Evolutionary conservation across 176 grass and related monocot species (phyloP).

Genomic region (Cenchrus purpureus): DNA sequence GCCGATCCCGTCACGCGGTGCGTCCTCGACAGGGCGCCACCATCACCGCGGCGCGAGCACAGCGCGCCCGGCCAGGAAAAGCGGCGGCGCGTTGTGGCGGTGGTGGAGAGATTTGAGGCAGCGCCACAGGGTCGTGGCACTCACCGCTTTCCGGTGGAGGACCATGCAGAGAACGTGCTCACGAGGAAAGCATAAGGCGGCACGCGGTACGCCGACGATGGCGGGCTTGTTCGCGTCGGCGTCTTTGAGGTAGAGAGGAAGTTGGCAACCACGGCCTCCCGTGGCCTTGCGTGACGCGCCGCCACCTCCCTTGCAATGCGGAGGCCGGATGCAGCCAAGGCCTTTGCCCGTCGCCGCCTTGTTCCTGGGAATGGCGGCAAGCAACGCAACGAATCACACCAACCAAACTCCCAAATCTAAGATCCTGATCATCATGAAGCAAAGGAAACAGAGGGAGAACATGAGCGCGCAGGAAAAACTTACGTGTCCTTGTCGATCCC

Average conservation of each 20-base stretch:
- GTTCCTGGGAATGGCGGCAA: conserved; percentile 51
- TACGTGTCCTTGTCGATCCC: conserved; percentile 91
- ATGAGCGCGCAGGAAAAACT: conserved; percentile 17
- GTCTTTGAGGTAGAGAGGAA: conserved; percentile 83
- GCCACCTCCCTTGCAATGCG: no score
- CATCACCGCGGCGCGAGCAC: conserved; percentile 49
- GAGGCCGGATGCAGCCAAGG: no score
- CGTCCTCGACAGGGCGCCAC: conserved; percentile 55
- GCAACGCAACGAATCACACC: not conserved
- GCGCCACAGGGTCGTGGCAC: conserved; percentile 77
- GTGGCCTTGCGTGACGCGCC: no score
- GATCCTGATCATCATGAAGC: conserved; percentile 39
- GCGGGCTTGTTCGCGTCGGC: conserved; percentile 80
- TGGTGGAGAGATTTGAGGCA: conserved; percentile 86
- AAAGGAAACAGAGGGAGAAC: not conserved
- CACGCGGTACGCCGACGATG: no score
- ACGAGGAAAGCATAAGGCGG: no score
- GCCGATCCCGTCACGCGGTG: no score
- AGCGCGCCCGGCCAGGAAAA: no score
- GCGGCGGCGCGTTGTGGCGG: no score
- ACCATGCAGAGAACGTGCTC: conserved; percentile 50
- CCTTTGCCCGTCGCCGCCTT: conserved; percentile 84
- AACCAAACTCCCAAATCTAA: conserved; percentile 20
- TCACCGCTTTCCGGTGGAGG: conserved; percentile 21
- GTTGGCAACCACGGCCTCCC: conserved; percentile 79